Evolutionary conservation across 2,329 filamentous ascomycete genomes (phyloP).

Genomic region (Ampelomyces quisqualis): DNA sequence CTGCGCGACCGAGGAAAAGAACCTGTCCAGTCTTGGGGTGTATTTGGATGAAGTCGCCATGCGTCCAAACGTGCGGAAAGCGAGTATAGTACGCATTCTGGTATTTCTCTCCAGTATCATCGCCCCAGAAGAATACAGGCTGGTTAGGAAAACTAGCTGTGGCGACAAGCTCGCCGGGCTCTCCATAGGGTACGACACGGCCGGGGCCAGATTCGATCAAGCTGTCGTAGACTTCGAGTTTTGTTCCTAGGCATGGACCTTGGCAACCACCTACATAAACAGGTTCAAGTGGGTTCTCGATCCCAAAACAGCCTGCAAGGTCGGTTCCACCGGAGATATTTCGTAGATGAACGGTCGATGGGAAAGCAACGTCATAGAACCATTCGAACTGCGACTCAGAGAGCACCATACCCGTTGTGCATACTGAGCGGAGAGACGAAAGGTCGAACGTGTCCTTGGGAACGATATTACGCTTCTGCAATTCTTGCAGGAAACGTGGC

Average conservation of each 20-base stretch:
- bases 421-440: conserved; percentile 61
- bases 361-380: conserved; percentile 74
- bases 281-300: conserved; percentile 68
- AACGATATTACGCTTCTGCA: conserved; percentile 63
- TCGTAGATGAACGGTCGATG: conserved; percentile 62
- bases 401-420: conserved; percentile 79
- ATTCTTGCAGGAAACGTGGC: conserved; percentile 73
- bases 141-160: conserved; percentile 73
- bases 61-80: conserved; percentile 69
- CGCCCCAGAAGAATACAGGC: conserved; percentile 57
- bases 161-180: conserved; percentile 73
- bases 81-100: conserved; percentile 50
- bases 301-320: conserved; percentile 64
- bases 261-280: conserved; percentile 62
- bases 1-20: conserved; percentile 67
- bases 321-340: conserved; percentile 81
- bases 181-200: conserved; percentile 59
- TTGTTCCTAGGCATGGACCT: conserved; percentile 55
- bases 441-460: conserved; percentile 66
- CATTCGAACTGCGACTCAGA: conserved; percentile 76
- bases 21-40: conserved; percentile 68
- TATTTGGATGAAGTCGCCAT: conserved; percentile 75
- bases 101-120: conserved; percentile 46
- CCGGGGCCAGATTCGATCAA: conserved; percentile 50
- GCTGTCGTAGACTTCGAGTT: conserved; percentile 62